These are phyloP conservation scores for Botrytis fragariae DNA, from an alignment of 2,329 filamentous ascomycete genomes.

Conservation along the genomic window DNA sequence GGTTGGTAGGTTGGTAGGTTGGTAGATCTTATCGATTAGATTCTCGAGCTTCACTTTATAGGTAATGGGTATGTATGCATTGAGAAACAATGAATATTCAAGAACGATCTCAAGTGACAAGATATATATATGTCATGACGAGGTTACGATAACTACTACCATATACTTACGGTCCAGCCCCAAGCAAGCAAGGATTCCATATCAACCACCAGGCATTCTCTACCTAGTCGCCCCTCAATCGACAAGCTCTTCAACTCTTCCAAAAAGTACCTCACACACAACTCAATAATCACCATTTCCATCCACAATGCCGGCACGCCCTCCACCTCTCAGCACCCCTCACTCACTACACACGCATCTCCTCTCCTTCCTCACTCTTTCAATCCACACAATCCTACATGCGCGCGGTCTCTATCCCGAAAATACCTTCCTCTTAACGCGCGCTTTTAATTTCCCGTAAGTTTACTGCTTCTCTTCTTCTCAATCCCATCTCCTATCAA, in stretches of 20 bases:
- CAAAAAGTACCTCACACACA: no score
- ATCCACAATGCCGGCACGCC: slow-evolving; percentile 21
- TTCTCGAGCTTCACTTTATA: background rate
- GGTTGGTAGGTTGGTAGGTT: background rate
- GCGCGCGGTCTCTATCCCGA: slow-evolving; percentile 64
- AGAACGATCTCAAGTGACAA: background rate
- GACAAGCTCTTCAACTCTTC: background rate
- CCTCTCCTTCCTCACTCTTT: slow-evolving; percentile 66
- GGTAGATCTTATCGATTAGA: background rate
- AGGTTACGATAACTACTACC: background rate
- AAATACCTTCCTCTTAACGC: slow-evolving; percentile 62
- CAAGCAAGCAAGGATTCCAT: background rate
- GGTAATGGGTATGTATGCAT: background rate
- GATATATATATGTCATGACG: background rate
- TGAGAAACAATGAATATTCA: background rate
- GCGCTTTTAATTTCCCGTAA: slow-evolving; percentile 64
- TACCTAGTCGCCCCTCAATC: background rate
- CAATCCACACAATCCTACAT: slow-evolving; percentile 69
- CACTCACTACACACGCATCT: slow-evolving; percentile 51
- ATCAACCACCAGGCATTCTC: background rate
- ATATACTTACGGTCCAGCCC: background rate
- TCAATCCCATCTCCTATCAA: background rate
- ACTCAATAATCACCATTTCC: background rate
- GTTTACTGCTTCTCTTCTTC: background rate
- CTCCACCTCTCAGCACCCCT: slow-evolving; percentile 16